A percentile compares a stretch with the other conserved stretches of the same genome.
Evolutionary conservation across 257 asterid species (phyloP).

Genomic region (Solanum ossicruentum): DNA sequence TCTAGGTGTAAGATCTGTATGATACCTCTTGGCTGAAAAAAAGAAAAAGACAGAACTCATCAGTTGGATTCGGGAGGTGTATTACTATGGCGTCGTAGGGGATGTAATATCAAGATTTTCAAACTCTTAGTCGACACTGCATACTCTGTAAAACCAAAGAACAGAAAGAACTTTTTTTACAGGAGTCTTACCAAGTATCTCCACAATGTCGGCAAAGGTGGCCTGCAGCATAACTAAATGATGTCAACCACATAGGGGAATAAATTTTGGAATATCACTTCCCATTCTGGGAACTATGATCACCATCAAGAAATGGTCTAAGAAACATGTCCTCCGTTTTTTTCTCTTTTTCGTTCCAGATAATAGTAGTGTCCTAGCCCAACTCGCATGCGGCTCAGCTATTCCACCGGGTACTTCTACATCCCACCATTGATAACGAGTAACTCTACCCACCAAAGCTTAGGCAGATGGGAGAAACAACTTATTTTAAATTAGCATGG

Average conservation of each 20-base stretch:
- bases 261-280: background rate
- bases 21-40: slow-evolving; percentile 39
- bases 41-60: background rate
- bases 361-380: background rate
- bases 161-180: background rate
- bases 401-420: background rate
- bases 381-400: background rate
- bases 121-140: background rate
- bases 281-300: background rate
- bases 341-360: too few relatives aligned
- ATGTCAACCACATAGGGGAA: background rate
- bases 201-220: slow-evolving; percentile 85
- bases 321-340: background rate
- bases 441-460: background rate
- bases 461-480: background rate
- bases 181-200: slow-evolving; percentile 59
- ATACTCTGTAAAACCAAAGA: background rate
- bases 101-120: background rate
- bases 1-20: slow-evolving; percentile 37
- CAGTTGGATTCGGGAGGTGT: background rate
- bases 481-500: background rate
- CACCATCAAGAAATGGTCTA: background rate
- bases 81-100: background rate
- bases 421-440: background rate
- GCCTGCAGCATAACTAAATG: slow-evolving; percentile 44